Evolutionary conservation across 345 rosid genomes (phyloP), one percentile per base, ranked within the genome.

Genomic region (Orychophragmus violaceus): DNA sequence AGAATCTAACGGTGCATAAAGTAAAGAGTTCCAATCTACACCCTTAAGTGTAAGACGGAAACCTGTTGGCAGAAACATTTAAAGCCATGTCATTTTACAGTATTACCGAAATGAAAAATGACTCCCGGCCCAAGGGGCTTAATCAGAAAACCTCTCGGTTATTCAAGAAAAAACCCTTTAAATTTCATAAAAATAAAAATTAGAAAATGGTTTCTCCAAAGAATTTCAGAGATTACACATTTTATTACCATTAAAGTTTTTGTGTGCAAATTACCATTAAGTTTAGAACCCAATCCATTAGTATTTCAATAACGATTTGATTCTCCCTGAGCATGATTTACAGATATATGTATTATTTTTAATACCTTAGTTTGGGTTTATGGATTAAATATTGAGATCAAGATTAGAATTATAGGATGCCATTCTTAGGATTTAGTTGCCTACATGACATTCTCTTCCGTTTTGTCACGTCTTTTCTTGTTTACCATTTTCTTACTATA

Each of bases 381-480:
- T 19, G 33, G 16, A 61, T 39, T 51, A 28, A 1, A 60, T 41
- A 21, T 13, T 42, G 1, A 30, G 46, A 41, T 61, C 46, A 62
- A 70, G 36, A 44, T 42, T 37, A n/a, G 41, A 37, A 62, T 24
- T 14, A 45, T 53, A 44, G 30, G 44, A 64, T 72, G 19, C 36
- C 37, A 50, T 28, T 52, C 46, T 14, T 23, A 41, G 24, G 57
- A 36, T 63, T 53, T 74, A 74, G 77, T 74, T 68, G 77, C 8
- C 58, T n/a, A 16, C 72, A 61, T 44, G 68, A 53, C 63, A 42
- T 53, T 66, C 58, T 52, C 21, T 36, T 59, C 62, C 4, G 9
- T 30, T 50, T 50, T 50, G 62, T 66, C 68, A 73, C 72, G 77
- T 73, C 72, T 48, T 51, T 56, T 49, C 12, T 22, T 50, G 9